These are phyloP conservation scores for Cordyceps fumosorosea DNA, from an alignment of 2,329 filamentous ascomycete species.

Conservation along the genomic window DNA sequence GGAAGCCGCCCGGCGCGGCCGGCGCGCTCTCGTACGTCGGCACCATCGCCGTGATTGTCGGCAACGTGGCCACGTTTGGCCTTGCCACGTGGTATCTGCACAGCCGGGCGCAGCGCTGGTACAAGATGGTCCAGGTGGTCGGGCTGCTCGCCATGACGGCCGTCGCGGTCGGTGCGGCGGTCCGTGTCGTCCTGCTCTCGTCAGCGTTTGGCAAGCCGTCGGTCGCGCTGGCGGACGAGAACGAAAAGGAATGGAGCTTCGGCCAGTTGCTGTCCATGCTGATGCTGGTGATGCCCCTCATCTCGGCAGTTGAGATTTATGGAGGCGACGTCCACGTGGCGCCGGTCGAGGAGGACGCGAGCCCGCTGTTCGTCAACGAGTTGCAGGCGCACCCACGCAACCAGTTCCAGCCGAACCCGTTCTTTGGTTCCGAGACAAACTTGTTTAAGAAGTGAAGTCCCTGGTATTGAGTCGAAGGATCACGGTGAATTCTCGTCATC, in stretches of 20 bases:
- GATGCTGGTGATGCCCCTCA: constrained; percentile 51
- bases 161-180: constrained; percentile 52
- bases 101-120: constrained; percentile 44
- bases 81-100: constrained; percentile 61
- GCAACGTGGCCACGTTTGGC: constrained; percentile 51
- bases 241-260: constrained; percentile 56
- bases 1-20: constrained; percentile 27
- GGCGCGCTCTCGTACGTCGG: constrained; percentile 45
- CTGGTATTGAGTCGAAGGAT: no score
- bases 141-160: constrained; percentile 50
- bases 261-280: constrained; percentile 55
- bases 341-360: constrained; percentile 33
- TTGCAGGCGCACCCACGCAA: constrained; percentile 25
- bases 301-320: constrained; percentile 54
- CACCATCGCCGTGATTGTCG: constrained; percentile 55
- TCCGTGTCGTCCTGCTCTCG: constrained; percentile 49
- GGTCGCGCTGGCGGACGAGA: constrained; percentile 42
- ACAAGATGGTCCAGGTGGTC: constrained; percentile 45
- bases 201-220: constrained; percentile 54
- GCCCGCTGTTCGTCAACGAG: constrained; percentile 35
- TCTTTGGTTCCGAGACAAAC: constrained; percentile 33
- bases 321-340: constrained; percentile 42
- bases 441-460: constrained; percentile 26
- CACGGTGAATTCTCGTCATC: neutral
- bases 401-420: constrained; percentile 39